phyloP scores from a whole-genome alignment of 495 filamentous ascomycete genomes.

The Penicillium psychrofluorescens region DNA sequence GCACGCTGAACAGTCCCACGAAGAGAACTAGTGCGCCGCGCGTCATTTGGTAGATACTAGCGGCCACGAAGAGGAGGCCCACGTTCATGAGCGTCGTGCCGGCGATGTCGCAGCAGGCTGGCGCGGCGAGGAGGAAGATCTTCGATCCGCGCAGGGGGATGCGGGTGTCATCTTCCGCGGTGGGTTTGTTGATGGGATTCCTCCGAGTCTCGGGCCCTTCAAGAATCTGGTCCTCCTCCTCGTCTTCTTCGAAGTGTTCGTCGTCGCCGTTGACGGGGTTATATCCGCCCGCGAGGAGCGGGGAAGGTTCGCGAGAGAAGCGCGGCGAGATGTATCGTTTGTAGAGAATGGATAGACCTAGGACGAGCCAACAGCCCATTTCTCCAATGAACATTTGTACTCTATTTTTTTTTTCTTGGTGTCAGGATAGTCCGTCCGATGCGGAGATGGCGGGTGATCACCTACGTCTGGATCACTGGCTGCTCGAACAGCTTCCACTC shows the following conservation, averaged over 20 bases:
- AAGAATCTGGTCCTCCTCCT: constrained; percentile 33
- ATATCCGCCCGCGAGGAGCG: constrained; percentile 55
- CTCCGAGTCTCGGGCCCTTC: constrained; percentile 17
- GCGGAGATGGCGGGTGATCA: not conserved
- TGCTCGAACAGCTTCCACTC: constrained; percentile 72
- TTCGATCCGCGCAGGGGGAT: constrained; percentile 61
- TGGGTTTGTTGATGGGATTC: constrained; percentile 43
- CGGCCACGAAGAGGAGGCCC: constrained; percentile 85
- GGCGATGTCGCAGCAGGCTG: constrained; percentile 87
- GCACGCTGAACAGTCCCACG: constrained; percentile 88
- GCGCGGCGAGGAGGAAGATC: constrained; percentile 72
- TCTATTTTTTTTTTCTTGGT: constrained; percentile 12
- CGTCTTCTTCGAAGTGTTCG: constrained; percentile 40
- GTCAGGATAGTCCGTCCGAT: too few species aligned
- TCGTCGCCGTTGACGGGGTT: constrained; percentile 46
- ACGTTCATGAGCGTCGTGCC: constrained; percentile 97
- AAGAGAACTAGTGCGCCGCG: constrained; percentile 90
- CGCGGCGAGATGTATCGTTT: constrained; percentile 42
- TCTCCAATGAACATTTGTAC: constrained; percentile 93
- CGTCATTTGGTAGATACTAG: constrained; percentile 98
- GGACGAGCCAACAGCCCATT: constrained; percentile 85
- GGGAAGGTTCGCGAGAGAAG: constrained; percentile 24
- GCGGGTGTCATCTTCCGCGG: constrained; percentile 36
- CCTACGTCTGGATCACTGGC: constrained; percentile 87
- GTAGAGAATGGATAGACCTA: constrained; percentile 59